Evolutionary conservation across 140 eudicot genomes (phyloP).

Genomic region (Ambrosia hybrid): DNA sequence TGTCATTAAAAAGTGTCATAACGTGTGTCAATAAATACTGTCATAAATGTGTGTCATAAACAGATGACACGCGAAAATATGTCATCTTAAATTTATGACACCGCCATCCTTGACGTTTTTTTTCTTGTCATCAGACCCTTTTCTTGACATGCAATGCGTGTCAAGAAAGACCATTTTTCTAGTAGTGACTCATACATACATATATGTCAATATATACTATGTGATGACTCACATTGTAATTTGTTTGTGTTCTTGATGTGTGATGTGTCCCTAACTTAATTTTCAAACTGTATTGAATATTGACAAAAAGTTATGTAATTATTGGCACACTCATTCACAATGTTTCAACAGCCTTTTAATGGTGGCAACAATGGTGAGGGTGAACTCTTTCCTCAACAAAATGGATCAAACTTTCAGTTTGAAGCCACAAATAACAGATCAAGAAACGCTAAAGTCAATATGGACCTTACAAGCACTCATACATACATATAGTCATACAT

Average conservation of each 20-base stretch:
- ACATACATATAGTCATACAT: no score
- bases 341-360: constrained; percentile 33
- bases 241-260: background rate
- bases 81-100: no score
- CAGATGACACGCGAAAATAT: no score
- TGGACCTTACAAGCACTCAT: constrained; percentile 30
- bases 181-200: no score
- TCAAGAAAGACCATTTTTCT: no score
- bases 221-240: background rate
- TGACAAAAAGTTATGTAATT: constrained; percentile 14
- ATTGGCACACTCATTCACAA: background rate
- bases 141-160: no score
- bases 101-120: no score
- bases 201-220: background rate
- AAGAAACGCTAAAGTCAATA: constrained; percentile 38
- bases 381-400: constrained; percentile 38
- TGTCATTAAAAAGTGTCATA: no score
- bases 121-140: no score
- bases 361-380: constrained; percentile 40
- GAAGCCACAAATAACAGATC: constrained; percentile 41
- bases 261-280: background rate
- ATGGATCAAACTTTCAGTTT: constrained; percentile 30
- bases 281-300: background rate
- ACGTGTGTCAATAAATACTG: no score
- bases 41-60: no score